Conservation (phyloP, 371 early-diverging fungal species). For the Actinomucor elegans region DNA sequence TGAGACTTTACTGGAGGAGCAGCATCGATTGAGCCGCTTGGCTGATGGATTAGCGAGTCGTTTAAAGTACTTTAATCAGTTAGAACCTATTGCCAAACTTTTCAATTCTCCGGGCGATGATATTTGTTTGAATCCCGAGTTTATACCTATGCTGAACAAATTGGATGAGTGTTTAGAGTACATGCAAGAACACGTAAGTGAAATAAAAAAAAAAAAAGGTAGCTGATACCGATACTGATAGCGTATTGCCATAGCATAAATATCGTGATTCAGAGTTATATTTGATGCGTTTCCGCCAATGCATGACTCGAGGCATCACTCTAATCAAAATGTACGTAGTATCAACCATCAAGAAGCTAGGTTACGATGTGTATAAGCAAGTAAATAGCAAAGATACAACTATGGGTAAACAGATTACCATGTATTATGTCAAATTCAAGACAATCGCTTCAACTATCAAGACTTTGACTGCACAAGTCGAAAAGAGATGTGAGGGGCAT, state of each 20-base stretch:
- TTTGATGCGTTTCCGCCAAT: slow-evolving; percentile 87
- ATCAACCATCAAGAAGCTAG: slow-evolving; percentile 62
- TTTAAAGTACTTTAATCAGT: slow-evolving; percentile 76
- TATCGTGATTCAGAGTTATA: slow-evolving; percentile 89
- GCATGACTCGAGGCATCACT: slow-evolving; percentile 87
- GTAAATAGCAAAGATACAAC: slow-evolving; percentile 26
- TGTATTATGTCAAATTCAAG: slow-evolving; percentile 81
- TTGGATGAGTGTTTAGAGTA: slow-evolving; percentile 83
- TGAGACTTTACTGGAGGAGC: slow-evolving; percentile 72
- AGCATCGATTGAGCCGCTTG: slow-evolving; percentile 62
- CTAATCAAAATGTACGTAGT: slow-evolving; percentile 87
- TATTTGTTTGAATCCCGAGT: slow-evolving; percentile 73
- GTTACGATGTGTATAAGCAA: slow-evolving; percentile 61
- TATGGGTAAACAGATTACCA: slow-evolving; percentile 42
- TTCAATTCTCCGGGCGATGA: slow-evolving; percentile 82
- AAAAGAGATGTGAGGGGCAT: slow-evolving; percentile 65
- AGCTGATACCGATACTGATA: too few relatives aligned
- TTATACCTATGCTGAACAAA: slow-evolving; percentile 74
- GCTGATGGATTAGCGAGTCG: slow-evolving; percentile 65
- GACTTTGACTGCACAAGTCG: slow-evolving; percentile 70
- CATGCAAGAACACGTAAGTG: slow-evolving; percentile 69
- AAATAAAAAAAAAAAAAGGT: too few relatives aligned
- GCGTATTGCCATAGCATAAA: slow-evolving; percentile 39
- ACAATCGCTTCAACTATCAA: slow-evolving; percentile 64
- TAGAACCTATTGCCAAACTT: slow-evolving; percentile 77